Evolutionary conservation across 306 rosid genomes (phyloP).

Genomic region (Ormosia semicastrata): DNA sequence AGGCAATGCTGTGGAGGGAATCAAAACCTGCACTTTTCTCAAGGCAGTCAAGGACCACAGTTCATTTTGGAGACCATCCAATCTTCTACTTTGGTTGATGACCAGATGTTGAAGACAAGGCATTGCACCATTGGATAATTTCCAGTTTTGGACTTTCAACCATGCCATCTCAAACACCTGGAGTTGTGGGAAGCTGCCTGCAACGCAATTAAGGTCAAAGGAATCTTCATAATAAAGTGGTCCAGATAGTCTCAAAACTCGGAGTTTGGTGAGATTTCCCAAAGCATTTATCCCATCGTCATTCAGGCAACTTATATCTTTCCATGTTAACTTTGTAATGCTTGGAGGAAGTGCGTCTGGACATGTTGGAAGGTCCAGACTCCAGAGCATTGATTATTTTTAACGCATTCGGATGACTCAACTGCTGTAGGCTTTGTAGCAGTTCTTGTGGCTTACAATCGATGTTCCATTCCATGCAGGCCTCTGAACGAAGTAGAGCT

Average conservation of each 20-base stretch:
- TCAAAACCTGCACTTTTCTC: neutral
- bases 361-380: neutral
- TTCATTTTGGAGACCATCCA: conserved; percentile 16
- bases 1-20: neutral
- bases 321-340: neutral
- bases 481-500: too few relatives aligned
- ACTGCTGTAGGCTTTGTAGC: neutral
- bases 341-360: neutral
- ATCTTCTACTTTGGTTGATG: rapidly evolving
- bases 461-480: neutral
- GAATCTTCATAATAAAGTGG: too few relatives aligned
- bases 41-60: conserved; percentile 12
- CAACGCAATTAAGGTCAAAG: neutral
- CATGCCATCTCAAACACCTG: neutral
- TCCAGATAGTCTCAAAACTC: neutral
- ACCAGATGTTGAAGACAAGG: neutral
- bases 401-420: neutral
- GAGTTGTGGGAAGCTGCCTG: neutral
- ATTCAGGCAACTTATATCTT: neutral
- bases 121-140: conserved; percentile 18
- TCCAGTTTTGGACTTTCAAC: neutral
- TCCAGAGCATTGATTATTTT: rapidly evolving
- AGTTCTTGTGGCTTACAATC: neutral
- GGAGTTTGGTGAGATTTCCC: conserved; percentile 21
- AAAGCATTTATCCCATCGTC: neutral